Evolutionary conservation across 1,139 yeast species (phyloP), one percentile per base, ranked within the genome.

Genomic region (Scheffersomyces titani): DNA sequence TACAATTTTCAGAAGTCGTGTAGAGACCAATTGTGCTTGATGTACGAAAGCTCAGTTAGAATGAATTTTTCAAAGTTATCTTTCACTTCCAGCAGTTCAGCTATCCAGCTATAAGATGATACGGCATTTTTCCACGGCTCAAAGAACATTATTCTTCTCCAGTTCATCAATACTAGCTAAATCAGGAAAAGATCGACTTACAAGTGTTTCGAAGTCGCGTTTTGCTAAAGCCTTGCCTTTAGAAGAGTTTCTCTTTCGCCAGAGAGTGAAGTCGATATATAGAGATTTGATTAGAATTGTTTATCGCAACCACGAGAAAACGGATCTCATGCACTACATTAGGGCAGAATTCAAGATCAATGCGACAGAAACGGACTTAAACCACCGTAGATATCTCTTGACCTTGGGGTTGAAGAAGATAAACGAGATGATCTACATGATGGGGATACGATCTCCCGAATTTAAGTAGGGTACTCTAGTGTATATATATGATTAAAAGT

Each of bases 171-270:
- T 30, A 9, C 13, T 30, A 30, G 40, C 40, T 9, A 30, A 30
- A 2, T 3, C 16, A 30, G 40, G 40, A 30, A 30, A 30, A 30
- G 40, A 30, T 16, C 40, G 4, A 2, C 16, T 30, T 30, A 30
- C 40, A 2, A 16, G 40, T 2, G 40, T 30, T 16, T 30, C 40
- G 13, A 46, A 19, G 11, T 46, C 49, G 22, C 20, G 49, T 20
- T 46, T 46, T 22, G 49, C 49, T 6, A 46, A 46, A 19, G 49
- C 49, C 11, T 46, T 46, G 11, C 49, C 49, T 7, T 19, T 46
- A 19, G 49, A 80, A 47, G 83, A 80, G 59, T 80, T 78, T 59
- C 57, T 79, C 20, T 78, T 79, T 54, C 70, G 81, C 45, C 73
- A 69, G 52, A 71, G 72, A 55, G 70, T 78, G 7, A 65, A 67